These are phyloP conservation scores for Cajanus cajan DNA, from an alignment of 306 rosid species.

Conservation along the genomic window DNA sequence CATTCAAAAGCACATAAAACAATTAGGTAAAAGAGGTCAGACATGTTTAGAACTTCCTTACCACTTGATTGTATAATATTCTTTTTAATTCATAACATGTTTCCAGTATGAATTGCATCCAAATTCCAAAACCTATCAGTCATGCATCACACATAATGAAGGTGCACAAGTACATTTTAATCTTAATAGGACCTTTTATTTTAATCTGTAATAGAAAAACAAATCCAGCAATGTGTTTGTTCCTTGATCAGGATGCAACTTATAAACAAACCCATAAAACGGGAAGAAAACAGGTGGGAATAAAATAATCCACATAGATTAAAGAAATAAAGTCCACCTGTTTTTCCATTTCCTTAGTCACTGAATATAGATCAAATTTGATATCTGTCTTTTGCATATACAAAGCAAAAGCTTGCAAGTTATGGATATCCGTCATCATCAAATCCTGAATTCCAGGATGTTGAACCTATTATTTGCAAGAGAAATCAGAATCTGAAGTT, in stretches of 20 bases:
- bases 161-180: not conserved
- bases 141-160: not conserved
- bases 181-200: slow-evolving; percentile 17
- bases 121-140: slow-evolving; percentile 3
- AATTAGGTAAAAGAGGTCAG: not conserved
- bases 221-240: slow-evolving; percentile 5
- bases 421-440: slow-evolving; percentile 97
- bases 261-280: slow-evolving; percentile 5
- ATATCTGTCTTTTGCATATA: slow-evolving; percentile 92
- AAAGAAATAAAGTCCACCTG: slow-evolving; percentile 56
- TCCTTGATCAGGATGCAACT: slow-evolving; percentile 17
- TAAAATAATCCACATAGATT: slow-evolving; percentile 13
- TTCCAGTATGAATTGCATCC: slow-evolving; percentile 23
- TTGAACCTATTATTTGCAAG: slow-evolving; percentile 68
- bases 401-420: slow-evolving; percentile 88
- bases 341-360: slow-evolving; percentile 94
- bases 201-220: slow-evolving; percentile 13
- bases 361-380: slow-evolving; percentile 86
- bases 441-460: slow-evolving; percentile 97
- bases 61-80: not conserved
- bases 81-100: not conserved
- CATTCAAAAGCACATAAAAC: slow-evolving; percentile 6
- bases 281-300: not conserved
- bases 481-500: slow-evolving; percentile 37
- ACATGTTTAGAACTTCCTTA: not conserved